phyloP scores from a whole-genome alignment of 1,284 basidiomycete species.

The Austropuccinia psidii region DNA sequence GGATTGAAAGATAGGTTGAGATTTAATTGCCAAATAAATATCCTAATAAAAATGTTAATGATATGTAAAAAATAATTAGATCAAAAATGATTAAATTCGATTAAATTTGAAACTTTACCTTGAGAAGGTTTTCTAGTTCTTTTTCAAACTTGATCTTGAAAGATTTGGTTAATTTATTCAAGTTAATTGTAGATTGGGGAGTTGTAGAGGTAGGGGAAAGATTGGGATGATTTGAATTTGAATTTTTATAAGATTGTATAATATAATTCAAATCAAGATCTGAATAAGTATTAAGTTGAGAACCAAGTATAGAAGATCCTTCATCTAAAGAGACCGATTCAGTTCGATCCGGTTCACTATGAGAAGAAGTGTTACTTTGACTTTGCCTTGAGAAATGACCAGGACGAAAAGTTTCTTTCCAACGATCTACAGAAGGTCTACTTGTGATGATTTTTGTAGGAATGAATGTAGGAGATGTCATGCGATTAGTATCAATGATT shows the following conservation, averaged over 20 bases:
- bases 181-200: not conserved
- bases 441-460: not conserved
- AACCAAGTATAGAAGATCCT: not conserved
- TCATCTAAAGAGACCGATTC: not conserved
- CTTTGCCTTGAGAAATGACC: constrained; percentile 15
- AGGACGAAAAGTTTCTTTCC: constrained; percentile 13
- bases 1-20: constrained; percentile 73
- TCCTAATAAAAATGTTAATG: constrained; percentile 55
- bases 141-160: constrained; percentile 55
- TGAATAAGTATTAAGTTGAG: too few relatives aligned
- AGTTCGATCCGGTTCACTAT: not conserved
- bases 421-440: constrained; percentile 31
- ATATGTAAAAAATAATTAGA: not conserved
- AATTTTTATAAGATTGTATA: too few relatives aligned
- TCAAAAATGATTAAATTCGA: not conserved
- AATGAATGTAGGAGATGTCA: not conserved
- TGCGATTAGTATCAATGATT: not conserved
- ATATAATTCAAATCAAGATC: too few relatives aligned
- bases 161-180: not conserved
- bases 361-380: constrained; percentile 19
- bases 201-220: not conserved
- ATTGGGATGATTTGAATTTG: too few relatives aligned
- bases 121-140: constrained; percentile 75
- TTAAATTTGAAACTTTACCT: constrained; percentile 52
- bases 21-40: constrained; percentile 85